A percentile compares a stretch with the other conserved stretches of the same genome.
phyloP scores from a whole-genome alignment of 164 flowering plant species.

The Vitis vinifera region ASM3070453v1 NC_081818.1:6224001-6224500 shows the following conservation, averaged over 20 bases:
- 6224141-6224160: slow-evolving; percentile 64
- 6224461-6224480: no score
- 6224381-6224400: slow-evolving; percentile 45
- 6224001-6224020: slow-evolving; percentile 22
- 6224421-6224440: slow-evolving; percentile 17
- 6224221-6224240: slow-evolving; percentile 66
- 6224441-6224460: no score
- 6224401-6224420: slow-evolving; percentile 42
- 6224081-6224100: no score
- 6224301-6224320: slow-evolving; percentile 38
- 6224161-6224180: slow-evolving; percentile 71
- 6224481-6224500: no score
- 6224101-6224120: slow-evolving; percentile 77
- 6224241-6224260: slow-evolving; percentile 87
- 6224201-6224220: slow-evolving; percentile 30
- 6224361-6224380: slow-evolving; percentile 33
- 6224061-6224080: slow-evolving; percentile 41
- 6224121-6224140: slow-evolving; percentile 79
- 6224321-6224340: slow-evolving; percentile 38
- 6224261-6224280: slow-evolving; percentile 78
- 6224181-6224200: slow-evolving; percentile 46
- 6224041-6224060: slow-evolving; percentile 29
- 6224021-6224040: slow-evolving; percentile 41
- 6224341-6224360: slow-evolving; percentile 41
- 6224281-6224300: slow-evolving; percentile 66